Evolutionary conservation across 2,329 filamentous ascomycete genomes (phyloP), one percentile per base, ranked within the genome.

Genomic region (Chrysoporthe deuterocubensis): DNA sequence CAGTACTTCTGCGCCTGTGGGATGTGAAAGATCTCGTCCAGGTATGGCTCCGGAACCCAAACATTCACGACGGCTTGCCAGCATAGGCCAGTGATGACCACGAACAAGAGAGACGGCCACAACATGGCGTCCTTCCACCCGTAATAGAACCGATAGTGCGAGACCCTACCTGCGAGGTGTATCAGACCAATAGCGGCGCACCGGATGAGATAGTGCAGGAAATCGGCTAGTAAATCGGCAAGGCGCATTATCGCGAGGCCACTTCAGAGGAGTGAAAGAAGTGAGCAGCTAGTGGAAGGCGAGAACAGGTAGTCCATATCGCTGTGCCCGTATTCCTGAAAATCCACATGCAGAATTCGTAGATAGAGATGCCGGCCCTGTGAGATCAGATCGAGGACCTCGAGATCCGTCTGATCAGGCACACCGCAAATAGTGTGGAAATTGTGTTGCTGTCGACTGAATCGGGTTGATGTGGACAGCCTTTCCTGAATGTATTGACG

Each of bases 1-100:
- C 94, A 97, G 78, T 97, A 99, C 42, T 87, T 88, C 74, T 97
- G 93, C 0, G 94, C 94, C 79, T 99, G 96, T 0, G 93, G 92
- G 32, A 97, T 90, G 77, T 99, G 93, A 71, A 96, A 96, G 42
- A 93, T 83, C 76, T 96, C 93, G 76, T 96, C 93, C 43, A 89
- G 76, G 71, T 89, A 89, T 0, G 86, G 85, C 66, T 85, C 81
- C 2, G 84, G 82, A 26, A 85, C 84, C 26, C 76, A 69, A 46
- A 71, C 61, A 43, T 76, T 77, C 11, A 84, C 80, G 4, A 78
- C 71, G 1, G 73, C 73, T 2, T 82, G 74, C 83, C 83, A 85
- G 6, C 72, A 57, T 16, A 69, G 54, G 32, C 62, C 68, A 14
- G 40, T 32, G 34, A 68, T n/a, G 48, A 50, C 58, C 21, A 62